Evolutionary conservation across 768 basidiomycete species (phyloP).

Genomic region (Clavaria fumosa): DNA sequence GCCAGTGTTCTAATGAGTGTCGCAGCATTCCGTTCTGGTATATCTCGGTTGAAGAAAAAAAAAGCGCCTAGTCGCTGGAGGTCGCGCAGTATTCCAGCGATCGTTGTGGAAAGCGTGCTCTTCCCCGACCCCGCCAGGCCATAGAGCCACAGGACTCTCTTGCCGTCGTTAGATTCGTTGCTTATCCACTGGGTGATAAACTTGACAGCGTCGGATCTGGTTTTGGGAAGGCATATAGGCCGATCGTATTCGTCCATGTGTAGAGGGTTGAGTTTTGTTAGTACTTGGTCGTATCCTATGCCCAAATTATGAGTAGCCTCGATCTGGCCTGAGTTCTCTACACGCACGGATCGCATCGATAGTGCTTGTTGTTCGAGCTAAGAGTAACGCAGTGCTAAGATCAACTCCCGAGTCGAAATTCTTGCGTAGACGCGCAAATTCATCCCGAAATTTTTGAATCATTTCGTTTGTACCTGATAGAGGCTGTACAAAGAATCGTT

Average conservation of each 20-base stretch:
- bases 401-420: constrained; percentile 3
- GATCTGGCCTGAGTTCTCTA: background rate
- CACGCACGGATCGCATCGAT: constrained; percentile 1
- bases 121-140: constrained; percentile 14
- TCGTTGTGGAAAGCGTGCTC: constrained; percentile 10
- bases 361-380: background rate
- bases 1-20: constrained; percentile 20
- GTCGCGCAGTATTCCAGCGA: constrained; percentile 9
- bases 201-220: constrained; percentile 5
- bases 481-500: background rate
- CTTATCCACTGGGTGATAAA: constrained; percentile 8
- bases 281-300: background rate
- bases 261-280: background rate
- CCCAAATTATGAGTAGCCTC: background rate
- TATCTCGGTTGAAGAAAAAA: constrained; percentile 10
- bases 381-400: constrained; percentile 3
- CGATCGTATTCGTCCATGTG: constrained; percentile 4
- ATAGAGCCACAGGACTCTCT: constrained; percentile 12
- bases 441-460: background rate
- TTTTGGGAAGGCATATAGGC: constrained; percentile 8
- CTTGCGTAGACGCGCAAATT: background rate
- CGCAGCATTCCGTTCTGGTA: constrained; percentile 7
- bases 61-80: constrained; percentile 11
- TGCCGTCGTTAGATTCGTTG: background rate
- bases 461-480: background rate